phyloP scores from a whole-genome alignment of 805 yeast species.

The Lachancea kluyveri region DNA sequence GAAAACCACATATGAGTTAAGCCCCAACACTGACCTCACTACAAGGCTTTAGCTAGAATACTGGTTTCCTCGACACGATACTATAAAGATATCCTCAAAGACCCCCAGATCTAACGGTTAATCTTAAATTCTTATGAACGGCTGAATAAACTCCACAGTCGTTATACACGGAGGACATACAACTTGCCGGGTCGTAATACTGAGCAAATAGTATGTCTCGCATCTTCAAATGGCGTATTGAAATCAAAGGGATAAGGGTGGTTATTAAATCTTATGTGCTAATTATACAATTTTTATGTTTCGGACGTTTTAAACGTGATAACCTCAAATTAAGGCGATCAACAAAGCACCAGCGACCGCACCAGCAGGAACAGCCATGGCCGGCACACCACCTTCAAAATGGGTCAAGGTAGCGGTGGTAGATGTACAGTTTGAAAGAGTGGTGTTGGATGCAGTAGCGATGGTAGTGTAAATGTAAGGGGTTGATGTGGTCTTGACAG shows the following conservation, averaged over 20 bases:
- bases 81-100: too few relatives aligned
- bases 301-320: not conserved
- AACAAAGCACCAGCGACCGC: slow-evolving; percentile 18
- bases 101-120: too few relatives aligned
- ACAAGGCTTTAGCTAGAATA: too few relatives aligned
- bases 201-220: too few relatives aligned
- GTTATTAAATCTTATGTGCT: not conserved
- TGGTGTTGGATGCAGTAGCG: slow-evolving; percentile 9
- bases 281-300: not conserved
- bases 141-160: too few relatives aligned
- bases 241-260: not conserved
- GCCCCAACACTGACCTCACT: too few relatives aligned
- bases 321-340: slow-evolving; percentile 14
- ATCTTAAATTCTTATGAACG: too few relatives aligned
- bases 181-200: too few relatives aligned
- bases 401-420: slow-evolving; percentile 11
- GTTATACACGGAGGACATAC: too few relatives aligned
- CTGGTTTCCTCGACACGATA: too few relatives aligned
- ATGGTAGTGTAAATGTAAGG: slow-evolving; percentile 31
- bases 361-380: slow-evolving; percentile 10
- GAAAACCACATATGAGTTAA: too few relatives aligned
- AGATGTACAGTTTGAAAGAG: slow-evolving; percentile 12
- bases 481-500: slow-evolving; percentile 36
- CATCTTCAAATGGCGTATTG: too few relatives aligned
- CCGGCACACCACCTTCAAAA: slow-evolving; percentile 11